These are phyloP conservation scores for Cyphellophora attinorum DNA, from an alignment of 2,329 filamentous ascomycete species.

Conservation along the genomic window DNA sequence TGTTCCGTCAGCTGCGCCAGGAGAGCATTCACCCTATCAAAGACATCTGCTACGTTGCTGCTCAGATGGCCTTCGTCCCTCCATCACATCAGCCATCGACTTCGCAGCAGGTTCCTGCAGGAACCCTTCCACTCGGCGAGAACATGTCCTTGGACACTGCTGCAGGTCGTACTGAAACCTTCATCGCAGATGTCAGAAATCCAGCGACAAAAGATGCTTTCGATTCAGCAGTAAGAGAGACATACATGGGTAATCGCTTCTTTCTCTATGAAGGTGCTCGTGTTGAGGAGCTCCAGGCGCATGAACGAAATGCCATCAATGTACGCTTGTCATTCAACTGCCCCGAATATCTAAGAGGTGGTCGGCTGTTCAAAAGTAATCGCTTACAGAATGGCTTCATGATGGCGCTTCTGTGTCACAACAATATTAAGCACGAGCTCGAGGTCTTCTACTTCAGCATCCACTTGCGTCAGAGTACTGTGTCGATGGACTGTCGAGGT, in stretches of 20 bases:
- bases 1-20: slow-evolving; percentile 28
- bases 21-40: slow-evolving; percentile 24
- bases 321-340: slow-evolving; percentile 22
- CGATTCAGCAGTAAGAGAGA: no score
- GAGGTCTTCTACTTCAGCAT: slow-evolving; percentile 21
- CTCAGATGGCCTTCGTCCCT: slow-evolving; percentile 13
- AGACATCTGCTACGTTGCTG: slow-evolving; percentile 22
- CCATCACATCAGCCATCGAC: no score
- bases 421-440: slow-evolving; percentile 15
- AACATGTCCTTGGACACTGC: no score
- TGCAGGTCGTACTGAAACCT: no score
- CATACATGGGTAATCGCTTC: slow-evolving; percentile 7
- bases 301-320: slow-evolving; percentile 16
- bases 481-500: slow-evolving; percentile 13
- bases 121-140: no score
- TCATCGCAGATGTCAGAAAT: no score
- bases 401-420: slow-evolving; percentile 19
- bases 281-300: slow-evolving; percentile 11
- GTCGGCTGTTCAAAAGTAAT: slow-evolving; percentile 14
- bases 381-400: slow-evolving; percentile 23
- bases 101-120: no score
- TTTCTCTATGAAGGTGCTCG: slow-evolving; percentile 11
- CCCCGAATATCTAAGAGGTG: slow-evolving; percentile 19
- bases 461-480: slow-evolving; percentile 10
- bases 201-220: no score